Base-by-base conservation (phyloP, 2,329 filamentous ascomycete genomes). In the Decorospora gaudefroyi region DNA sequence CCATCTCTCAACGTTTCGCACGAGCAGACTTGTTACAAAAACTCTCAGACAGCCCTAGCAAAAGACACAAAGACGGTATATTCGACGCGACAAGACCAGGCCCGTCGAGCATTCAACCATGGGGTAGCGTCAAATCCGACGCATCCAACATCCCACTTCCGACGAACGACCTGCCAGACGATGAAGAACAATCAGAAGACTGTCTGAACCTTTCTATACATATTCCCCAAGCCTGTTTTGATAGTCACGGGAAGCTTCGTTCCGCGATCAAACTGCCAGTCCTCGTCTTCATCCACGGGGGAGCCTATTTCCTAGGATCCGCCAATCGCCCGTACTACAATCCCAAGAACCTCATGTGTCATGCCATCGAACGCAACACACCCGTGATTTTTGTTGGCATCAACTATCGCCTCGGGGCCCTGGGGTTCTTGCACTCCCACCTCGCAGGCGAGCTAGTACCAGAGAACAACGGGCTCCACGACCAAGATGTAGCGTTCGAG, bases 251-350 rank as follows among this genome's bases (percentile, higher is more conserved):
- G 1, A 8, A 41, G 33, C 18, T 47, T 7, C 13, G 21, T 6
- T 5, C 65, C 60, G 4, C n/a, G 4, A 28, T 28, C 10, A 55
- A 47, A 22, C 62, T 79, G 2, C 78, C 78, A 0, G 78, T 81
- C 1, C 61, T 80, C 17, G 69, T 77, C 2, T 79, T 78, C 48
- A 72, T 81, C 3, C 77, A 81, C 46, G 78, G 78, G 1, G 78
- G 78, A 3, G 78, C 74, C 0, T 74, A 75, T 31, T 61, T 68
- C 4, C 69, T 75, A 3, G 78, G 78, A 5, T 74, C 74, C 2
- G 77, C 73, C 21, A 76, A 69, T 2, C 78, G 74, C 69, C 78
- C 78, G 0, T 74, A 80, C 30, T 78, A 76, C 53, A 75, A 79
- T 42, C 65, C 74, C 6, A 30, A 42, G 2, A 45, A 43, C 25